phyloP scores from a whole-genome alignment of 768 basidiomycete genomes.

The Agaricus blazei region DNA sequence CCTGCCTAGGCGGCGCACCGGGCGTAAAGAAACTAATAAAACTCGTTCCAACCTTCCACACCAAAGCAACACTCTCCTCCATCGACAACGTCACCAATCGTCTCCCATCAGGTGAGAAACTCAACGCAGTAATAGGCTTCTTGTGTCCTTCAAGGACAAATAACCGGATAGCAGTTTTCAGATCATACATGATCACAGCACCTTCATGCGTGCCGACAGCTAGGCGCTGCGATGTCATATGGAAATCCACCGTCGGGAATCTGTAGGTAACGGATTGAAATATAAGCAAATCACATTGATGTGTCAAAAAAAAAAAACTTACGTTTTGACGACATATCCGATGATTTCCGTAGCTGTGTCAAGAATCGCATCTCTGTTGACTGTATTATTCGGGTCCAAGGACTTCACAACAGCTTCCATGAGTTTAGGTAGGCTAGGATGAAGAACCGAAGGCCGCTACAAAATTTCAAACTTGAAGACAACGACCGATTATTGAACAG shows the following conservation, averaged over 20 bases:
- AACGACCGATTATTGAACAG: not conserved
- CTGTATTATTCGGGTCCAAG: conserved; percentile 81
- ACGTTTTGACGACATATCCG: conserved; percentile 93
- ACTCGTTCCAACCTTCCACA: conserved; percentile 95
- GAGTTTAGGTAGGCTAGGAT: conserved; percentile 76
- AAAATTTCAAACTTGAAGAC: not conserved
- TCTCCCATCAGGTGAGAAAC: conserved; percentile 91
- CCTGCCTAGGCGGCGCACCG: conserved; percentile 89
- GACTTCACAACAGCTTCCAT: conserved; percentile 97
- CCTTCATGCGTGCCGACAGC: conserved; percentile 95
- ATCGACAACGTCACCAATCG: conserved; percentile 84
- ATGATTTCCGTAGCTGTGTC: conserved; percentile 93
- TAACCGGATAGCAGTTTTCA: conserved; percentile 91
- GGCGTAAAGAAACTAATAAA: conserved; percentile 87
- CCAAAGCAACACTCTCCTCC: conserved; percentile 77
- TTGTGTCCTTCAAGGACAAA: conserved; percentile 94
- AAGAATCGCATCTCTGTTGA: conserved; percentile 76
- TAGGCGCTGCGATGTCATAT: conserved; percentile 79
- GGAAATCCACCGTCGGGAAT: conserved; percentile 93
- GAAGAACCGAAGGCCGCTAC: conserved; percentile 80
- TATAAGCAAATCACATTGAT: not conserved
- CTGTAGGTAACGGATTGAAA: conserved; percentile 30
- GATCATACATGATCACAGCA: conserved; percentile 91
- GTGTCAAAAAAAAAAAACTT: conserved; percentile 15
- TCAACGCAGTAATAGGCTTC: conserved; percentile 74